Evolutionary conservation across 257 asterid species (phyloP), one percentile per base, ranked within the genome.

Genomic region (Solanum chilense): DNA sequence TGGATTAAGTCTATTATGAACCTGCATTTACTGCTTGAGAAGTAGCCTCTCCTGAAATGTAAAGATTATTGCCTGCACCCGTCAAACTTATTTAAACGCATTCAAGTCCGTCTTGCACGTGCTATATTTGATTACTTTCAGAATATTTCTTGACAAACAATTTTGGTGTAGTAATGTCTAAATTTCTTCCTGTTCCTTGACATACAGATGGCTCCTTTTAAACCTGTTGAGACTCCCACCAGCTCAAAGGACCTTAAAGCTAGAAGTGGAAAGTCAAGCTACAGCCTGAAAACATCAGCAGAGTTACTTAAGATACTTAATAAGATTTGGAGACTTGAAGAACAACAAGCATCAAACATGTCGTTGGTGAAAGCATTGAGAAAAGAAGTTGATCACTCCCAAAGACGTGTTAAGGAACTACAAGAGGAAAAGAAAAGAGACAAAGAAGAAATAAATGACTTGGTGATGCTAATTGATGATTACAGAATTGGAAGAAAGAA

Each of bases 321-420:
- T 39, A 91, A 96, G 90, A 94, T 96, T 27, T 96, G 98, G 98
- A 95, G 91, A 88, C 99, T 96, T 18, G 99, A 96, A 92, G 98
- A 96, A 86, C 94, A 93, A 84, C 95, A 94, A 33, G 90, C 90
- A 7, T 86, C 96, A 58, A 94, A 94, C 88, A 91, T 91, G 86
- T 92, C 94, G 9, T 88, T 94, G 77, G 93, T 93, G 20, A 92
- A 93, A 88, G 92, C 94, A 23, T 90, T 94, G 87, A 90, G 88
- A 89, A 90, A 75, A 86, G 97, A 96, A 88, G 90, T 94, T n/a
- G 92, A 91, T 86, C 91, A 89, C 82, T 91, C 98, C 35, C 92
- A 90, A 73, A 83, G 86, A 41, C 93, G 45, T 60, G 83, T 89
- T 85, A 93, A 91, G 87, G 93, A 90, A 75, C 91, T 95, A 75